Base-by-base conservation (phyloP, 2,329 filamentous ascomycete species). In the Periconia sp. region DNA sequence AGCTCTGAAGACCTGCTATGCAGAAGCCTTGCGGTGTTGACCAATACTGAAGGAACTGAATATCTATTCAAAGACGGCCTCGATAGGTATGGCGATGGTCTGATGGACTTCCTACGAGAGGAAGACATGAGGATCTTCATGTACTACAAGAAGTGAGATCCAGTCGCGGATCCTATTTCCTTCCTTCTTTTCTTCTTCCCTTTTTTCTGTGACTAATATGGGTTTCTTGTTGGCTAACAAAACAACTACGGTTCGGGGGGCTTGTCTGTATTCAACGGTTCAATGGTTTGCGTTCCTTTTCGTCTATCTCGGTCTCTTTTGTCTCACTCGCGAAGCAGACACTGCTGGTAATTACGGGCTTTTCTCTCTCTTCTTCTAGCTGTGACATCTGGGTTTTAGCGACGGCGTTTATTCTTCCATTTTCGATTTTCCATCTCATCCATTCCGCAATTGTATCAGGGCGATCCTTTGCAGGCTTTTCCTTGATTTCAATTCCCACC, bases 1-100 rank as follows among this genome's bases (percentile, higher is more conserved):
- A 68, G 67, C 27, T 62, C 70, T 0, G 69, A 73, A 42, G 70
- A 73, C 47, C 45, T 73, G n/a, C 61, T 73, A 1, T 69, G 68
- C 45, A 63, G 59, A 47, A 66, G 65, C 0, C 69, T 73, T 27
- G 55, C 62, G 2, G 56, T 60, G 18, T 64, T 72, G 63, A 68
- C 69, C 14, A 70, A 70, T 19, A 73, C 70, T 0, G 70, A 70
- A 37, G 67, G 68, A 7, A 69, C 65, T 2, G 70, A 73, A 17
- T 58, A 68, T 48, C 45, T 72, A 19, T 72, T 71, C 59, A 71
- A 69, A 46, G 67, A 71, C 14, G 70, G 69, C 3, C 47, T 73
- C 41, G 60, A 63, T 11, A 56, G 59, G 31, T 50, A 71, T 11
- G 68, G 69, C 35, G 54, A 66, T 30, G 59, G 56, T 7, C 59